Percentiles rank a stretch among this genome's conserved stretches.
These are phyloP conservation scores for Nakazawaea populi DNA, from an alignment of 805 yeast genomes.

Conservation along the genomic window DNA sequence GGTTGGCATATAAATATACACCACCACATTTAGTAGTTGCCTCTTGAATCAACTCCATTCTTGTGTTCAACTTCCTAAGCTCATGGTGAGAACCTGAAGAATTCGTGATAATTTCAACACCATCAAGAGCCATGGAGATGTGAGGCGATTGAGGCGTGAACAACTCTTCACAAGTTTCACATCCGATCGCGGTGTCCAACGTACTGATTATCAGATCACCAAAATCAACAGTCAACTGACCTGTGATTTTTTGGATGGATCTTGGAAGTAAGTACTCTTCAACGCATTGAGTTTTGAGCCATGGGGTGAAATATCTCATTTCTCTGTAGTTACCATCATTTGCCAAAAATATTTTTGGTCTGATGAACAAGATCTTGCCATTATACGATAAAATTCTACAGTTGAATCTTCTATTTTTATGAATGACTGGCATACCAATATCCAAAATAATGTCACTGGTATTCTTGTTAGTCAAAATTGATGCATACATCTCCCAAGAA, in stretches of 20 bases:
- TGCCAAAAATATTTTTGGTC: slow-evolving; percentile 91
- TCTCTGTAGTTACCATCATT: slow-evolving; percentile 98
- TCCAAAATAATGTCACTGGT: slow-evolving; percentile 79
- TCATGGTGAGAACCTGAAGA: slow-evolving; percentile 99
- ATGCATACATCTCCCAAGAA: slow-evolving; percentile 90
- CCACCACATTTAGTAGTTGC: slow-evolving; percentile 98
- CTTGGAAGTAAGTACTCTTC: slow-evolving; percentile 75
- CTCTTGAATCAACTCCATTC: slow-evolving; percentile 79
- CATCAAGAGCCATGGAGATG: slow-evolving; percentile 85
- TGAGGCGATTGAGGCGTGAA: slow-evolving; percentile 97
- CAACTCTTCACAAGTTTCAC: slow-evolving; percentile 96
- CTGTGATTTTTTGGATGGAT: slow-evolving; percentile 55
- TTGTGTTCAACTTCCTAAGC: slow-evolving; percentile 77
- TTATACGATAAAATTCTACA: slow-evolving; percentile 82
- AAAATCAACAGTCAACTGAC: slow-evolving; percentile 63
- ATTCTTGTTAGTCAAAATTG: slow-evolving; percentile 60
- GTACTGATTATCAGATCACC: slow-evolving; percentile 91
- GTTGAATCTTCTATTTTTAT: slow-evolving; percentile 83
- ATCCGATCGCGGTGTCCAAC: slow-evolving; percentile 85
- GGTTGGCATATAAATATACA: slow-evolving; percentile 87
- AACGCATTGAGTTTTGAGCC: slow-evolving; percentile 74
- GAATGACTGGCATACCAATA: slow-evolving; percentile 91
- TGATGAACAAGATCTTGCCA: slow-evolving; percentile 72
- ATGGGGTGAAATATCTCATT: slow-evolving; percentile 95
- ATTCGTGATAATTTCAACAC: slow-evolving; percentile 95